Percentiles rank a stretch among this genome's conserved stretches.
These are phyloP conservation scores for Kwoniella shivajii DNA, from an alignment of 1,284 basidiomycete genomes.

Conservation along the genomic window DNA sequence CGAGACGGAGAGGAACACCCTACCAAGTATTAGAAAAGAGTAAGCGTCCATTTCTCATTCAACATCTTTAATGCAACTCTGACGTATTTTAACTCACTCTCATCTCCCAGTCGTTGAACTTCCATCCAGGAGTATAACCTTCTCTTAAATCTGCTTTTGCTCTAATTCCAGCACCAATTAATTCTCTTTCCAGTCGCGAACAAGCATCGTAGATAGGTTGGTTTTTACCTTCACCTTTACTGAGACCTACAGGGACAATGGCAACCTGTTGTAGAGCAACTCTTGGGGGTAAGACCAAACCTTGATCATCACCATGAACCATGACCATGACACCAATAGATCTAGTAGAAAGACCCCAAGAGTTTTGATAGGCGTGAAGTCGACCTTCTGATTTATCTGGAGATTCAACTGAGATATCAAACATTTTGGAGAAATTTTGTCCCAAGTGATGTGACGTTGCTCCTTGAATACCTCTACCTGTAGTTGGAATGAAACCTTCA, in stretches of 20 bases:
- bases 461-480: constrained; percentile 95
- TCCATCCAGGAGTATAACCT: constrained; percentile 96
- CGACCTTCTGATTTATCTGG: constrained; percentile 60
- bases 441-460: constrained; percentile 98
- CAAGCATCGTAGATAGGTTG: constrained; percentile 76
- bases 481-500: constrained; percentile 96
- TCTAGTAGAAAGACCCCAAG: constrained; percentile 96
- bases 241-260: constrained; percentile 87
- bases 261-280: constrained; percentile 92
- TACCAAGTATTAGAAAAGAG: constrained; percentile 39
- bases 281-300: constrained; percentile 90
- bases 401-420: constrained; percentile 96
- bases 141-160: constrained; percentile 91
- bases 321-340: constrained; percentile 99
- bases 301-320: constrained; percentile 98
- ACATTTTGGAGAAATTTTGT: constrained; percentile 99
- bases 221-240: constrained; percentile 61
- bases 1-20: constrained; percentile 95
- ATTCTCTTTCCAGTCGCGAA: constrained; percentile 69
- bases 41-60: background rate
- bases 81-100: constrained; percentile 60
- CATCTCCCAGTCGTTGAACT: constrained; percentile 99
- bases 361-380: constrained; percentile 93
- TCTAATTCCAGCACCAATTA: constrained; percentile 73
- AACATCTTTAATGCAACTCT: background rate